Evolutionary conservation across 2,329 filamentous ascomycete genomes (phyloP), one percentile per base, ranked within the genome.

Genomic region (Fusarium protoensiforme): DNA sequence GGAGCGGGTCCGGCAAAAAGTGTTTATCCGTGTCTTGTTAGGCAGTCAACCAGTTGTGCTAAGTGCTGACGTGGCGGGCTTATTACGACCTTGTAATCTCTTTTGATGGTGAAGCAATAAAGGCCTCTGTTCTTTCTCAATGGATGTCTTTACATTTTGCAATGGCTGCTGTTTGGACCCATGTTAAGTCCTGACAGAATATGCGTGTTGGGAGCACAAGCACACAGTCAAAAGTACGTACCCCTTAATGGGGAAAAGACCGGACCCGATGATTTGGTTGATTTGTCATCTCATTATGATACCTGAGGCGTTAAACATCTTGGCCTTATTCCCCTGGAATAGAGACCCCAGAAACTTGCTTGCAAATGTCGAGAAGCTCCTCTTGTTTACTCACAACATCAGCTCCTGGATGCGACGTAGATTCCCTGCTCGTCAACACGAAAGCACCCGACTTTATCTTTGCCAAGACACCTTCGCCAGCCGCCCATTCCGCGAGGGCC

Each of bases 341-440:
- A 0, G 67, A 58, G 2, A 69, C 22, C 1, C 61, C 69, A 29
- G 72, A 74, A 36, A 68, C 48, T 9, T 63, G 8, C 22, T 63
- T 68, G n/a, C 72, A 74, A 0, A 74, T 61, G 2, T 65, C 39
- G 0, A 74, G 10, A 3, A 74, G 3, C 60, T 74, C 72, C 14
- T 75, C 72, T 22, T 74, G 72, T 18, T 75, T 74, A n/a, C 10
- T 38, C 20, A 64, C 41, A 6, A 73, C 60, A 2, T 62, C 39
- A 16, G 72, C 72, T n/a, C 65, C 72, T 2, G 69, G 48, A 59
- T 74, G 72, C 18, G 69, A 38, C 8, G 41, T 53, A 1, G 18
- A 38, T 22, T 73, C 72, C 16, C 72, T 64, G 3, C 58, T 63
- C 0, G 72, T 64, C 10, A 63, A 75, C 1, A 74, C 63, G 3